Base-by-base conservation (phyloP, 2,329 filamentous ascomycete genomes). In the Colletotrichum coccodes region DNA sequence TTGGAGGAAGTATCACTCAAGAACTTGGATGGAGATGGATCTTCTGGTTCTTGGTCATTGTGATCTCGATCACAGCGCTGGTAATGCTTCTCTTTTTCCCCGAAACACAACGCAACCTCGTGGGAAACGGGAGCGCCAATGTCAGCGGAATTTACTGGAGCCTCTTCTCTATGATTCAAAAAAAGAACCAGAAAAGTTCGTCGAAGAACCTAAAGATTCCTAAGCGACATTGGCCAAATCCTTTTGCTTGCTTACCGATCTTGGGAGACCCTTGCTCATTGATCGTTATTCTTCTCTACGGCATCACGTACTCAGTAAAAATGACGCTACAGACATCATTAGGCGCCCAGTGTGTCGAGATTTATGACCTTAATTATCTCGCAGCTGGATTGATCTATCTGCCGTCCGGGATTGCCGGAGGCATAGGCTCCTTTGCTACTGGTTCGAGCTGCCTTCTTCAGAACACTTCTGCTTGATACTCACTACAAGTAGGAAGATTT, bases 11-110 rank as follows among this genome's bases (percentile, higher is more conserved):
- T 3, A 74, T 89, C 4, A 79, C 79, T 7, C 80, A 85, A 56
- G 84, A 81, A 58, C 74, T 86, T 0, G 85, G 85, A 4, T 89
- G 87, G 86, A 77, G 82, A 58, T 79, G 80, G 18, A 82, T 88
- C 42, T 89, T 89, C 71, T 87, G 84, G 84, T 86, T 87, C 60
- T 72, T 89, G 36, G 76, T 82, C 1, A 85, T 88, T 11, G 75
- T 76, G 59, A 71, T 72, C 46, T 76, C 72, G 1, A 77, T 76
- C 2, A 81, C 82, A 59, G 72, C 84, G 16, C 53, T 83, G 0
- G 68, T 82, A 0, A 73, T 85, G 4, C 56, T 82, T 3, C 26
- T 84, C 2, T 76, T 85, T 5, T 77, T 88, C 11, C 87, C 86
- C 0, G 81, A 84, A 64, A 84, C 82, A 4, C 76, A 79, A 56